Evolutionary conservation across 441 rosid species (phyloP), one percentile per base, ranked within the genome.

Genomic region (Pelargonium fulgidum): DNA sequence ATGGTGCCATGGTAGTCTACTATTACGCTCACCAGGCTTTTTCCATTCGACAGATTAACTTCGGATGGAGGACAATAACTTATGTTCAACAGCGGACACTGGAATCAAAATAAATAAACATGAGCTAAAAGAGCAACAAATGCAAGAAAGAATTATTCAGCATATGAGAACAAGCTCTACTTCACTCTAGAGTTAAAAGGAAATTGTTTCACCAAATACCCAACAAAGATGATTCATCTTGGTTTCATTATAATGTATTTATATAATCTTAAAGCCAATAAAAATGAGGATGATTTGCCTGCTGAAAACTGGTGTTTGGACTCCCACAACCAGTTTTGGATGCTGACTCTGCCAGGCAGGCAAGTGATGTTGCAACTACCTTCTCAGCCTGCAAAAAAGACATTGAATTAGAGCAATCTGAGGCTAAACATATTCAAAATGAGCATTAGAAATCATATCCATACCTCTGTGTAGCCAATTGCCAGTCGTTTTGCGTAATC

Each of bases 61-160:
- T 95, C 98, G 59, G 98, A 87, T 70, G 93, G 82, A 68, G 96
- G 93, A 69, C 99, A 95, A 75, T 89, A 92, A 77, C 93, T 92
- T 82, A 95, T 87, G 83, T 95, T 95, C 87, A 95, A 75, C 77
- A 95, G 95, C 44, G 91, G 92, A 82, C 99, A 95, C 99, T 95
- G 86, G 65, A 41, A 72, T 67, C 22, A 17, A 41, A 13, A 65
- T 48, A 42, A 41, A 39, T 26, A 19, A 1, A n/a, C 61, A 62
- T 6, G 11, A 71, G 16, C 24, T 64, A 82, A 0, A 77, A 68
- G 42, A 71, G 42, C 22, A 36, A 75, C 65, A 44, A 8, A 56
- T 7, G 1, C 42, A 45, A 66, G 39, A 44, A 64, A 22, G 58
- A 64, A n/a, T 66, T 16, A 50, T 72, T 67, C 41, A 64, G 65